A percentile compares a stretch with the other conserved stretches of the same genome.
These are phyloP conservation scores for Scheffersomyces stipitis DNA, from an alignment of 805 yeast species.

Conservation along the genomic window DNA sequence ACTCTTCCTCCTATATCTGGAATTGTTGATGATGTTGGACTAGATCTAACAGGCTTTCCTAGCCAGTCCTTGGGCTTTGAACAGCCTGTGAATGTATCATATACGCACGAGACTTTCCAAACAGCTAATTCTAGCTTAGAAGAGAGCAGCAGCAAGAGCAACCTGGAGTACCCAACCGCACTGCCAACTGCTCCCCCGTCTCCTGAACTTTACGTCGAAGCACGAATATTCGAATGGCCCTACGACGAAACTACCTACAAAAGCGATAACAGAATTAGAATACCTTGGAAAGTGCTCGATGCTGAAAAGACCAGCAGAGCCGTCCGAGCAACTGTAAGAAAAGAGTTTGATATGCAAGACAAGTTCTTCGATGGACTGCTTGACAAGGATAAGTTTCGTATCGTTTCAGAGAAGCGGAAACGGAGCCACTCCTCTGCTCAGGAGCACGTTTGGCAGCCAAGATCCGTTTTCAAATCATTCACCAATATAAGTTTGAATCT, in stretches of 20 bases:
- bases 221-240: constrained; percentile 1
- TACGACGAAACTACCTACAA: constrained; percentile 1
- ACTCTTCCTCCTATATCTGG: too few relatives aligned
- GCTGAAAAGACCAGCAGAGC: constrained; percentile 10
- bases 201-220: constrained; percentile 3
- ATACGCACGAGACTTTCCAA: too few relatives aligned
- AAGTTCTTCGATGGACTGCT: constrained; percentile 5
- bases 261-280: neutral
- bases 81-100: too few relatives aligned
- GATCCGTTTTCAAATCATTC: constrained; percentile 28
- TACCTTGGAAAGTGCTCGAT: constrained; percentile 4
- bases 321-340: constrained; percentile 11
- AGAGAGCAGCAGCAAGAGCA: too few relatives aligned
- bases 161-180: too few relatives aligned
- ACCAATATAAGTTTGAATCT: constrained; percentile 28
- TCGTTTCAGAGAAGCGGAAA: neutral
- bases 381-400: neutral
- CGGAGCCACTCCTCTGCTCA: neutral
- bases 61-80: too few relatives aligned
- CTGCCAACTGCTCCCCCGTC: too few relatives aligned
- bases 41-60: too few relatives aligned
- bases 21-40: too few relatives aligned
- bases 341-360: constrained; percentile 16
- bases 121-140: too few relatives aligned
- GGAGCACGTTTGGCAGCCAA: constrained; percentile 30